Conservation (phyloP, 345 rosid species). For the Salix viminalis region DNA sequence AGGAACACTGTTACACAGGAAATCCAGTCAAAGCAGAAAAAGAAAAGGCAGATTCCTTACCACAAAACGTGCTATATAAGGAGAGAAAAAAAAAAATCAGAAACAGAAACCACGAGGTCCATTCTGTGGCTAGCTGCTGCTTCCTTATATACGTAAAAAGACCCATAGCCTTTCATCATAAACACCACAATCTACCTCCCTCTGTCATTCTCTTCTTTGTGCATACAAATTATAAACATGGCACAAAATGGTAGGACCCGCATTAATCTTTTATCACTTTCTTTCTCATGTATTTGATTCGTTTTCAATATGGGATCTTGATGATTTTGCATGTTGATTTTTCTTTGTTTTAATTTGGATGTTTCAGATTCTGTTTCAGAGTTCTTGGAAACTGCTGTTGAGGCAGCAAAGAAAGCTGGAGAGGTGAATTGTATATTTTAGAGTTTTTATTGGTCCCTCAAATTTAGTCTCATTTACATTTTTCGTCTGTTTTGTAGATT, state of each 20-base stretch:
- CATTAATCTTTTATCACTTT: neutral
- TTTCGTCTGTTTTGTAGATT: conserved; percentile 34
- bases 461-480: neutral
- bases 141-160: neutral
- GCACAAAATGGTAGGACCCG: conserved; percentile 45
- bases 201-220: conserved; percentile 1
- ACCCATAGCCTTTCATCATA: neutral
- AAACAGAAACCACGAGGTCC: neutral
- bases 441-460: neutral
- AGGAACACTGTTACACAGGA: too few species aligned
- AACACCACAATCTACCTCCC: neutral
- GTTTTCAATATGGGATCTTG: neutral
- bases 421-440: conserved; percentile 35
- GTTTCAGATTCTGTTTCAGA: conserved; percentile 49
- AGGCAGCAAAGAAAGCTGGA: conserved; percentile 87
- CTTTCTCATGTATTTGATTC: neutral
- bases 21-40: too few species aligned
- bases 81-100: neutral
- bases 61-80: neutral
- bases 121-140: neutral
- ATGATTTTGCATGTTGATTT: conserved; percentile 1
- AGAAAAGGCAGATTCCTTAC: neutral
- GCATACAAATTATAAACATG: conserved; percentile 27
- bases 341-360: neutral
- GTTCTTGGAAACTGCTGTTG: conserved; percentile 68